phyloP scores from a whole-genome alignment of 495 filamentous ascomycete genomes.

The Diplogelasinospora grovesii region DNA sequence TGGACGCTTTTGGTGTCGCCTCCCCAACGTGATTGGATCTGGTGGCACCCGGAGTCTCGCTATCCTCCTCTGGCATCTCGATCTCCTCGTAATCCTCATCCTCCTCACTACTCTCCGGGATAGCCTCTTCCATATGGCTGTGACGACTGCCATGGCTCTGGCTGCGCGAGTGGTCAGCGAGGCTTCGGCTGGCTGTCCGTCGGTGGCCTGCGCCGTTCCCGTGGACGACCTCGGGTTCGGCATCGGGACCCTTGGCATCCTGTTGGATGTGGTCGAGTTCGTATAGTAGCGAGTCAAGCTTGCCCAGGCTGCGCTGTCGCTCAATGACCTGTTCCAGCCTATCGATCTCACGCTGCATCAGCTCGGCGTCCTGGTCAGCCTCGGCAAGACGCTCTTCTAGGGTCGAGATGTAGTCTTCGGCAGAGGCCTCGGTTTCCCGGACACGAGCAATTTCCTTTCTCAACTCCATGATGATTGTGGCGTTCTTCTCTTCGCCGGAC shows the following conservation, averaged over 20 bases:
- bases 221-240: constrained; percentile 26
- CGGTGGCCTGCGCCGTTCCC: constrained; percentile 38
- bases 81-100: constrained; percentile 24
- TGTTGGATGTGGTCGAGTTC: constrained; percentile 80
- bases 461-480: constrained; percentile 74
- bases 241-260: constrained; percentile 37
- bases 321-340: constrained; percentile 92
- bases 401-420: constrained; percentile 95
- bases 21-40: constrained; percentile 26
- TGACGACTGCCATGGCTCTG: constrained; percentile 46
- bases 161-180: constrained; percentile 43
- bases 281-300: constrained; percentile 84
- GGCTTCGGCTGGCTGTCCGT: constrained; percentile 31
- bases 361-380: constrained; percentile 88
- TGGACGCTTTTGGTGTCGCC: constrained; percentile 22
- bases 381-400: constrained; percentile 94
- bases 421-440: constrained; percentile 80
- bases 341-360: constrained; percentile 95
- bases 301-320: constrained; percentile 88
- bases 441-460: constrained; percentile 87
- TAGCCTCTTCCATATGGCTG: constrained; percentile 46
- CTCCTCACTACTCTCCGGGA: constrained; percentile 37
- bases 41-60: constrained; percentile 23
- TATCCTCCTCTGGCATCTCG: too few species aligned
- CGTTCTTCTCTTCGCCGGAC: constrained; percentile 87